Conservation (phyloP, 345 rosid species). For the Viola odorata region DNA sequence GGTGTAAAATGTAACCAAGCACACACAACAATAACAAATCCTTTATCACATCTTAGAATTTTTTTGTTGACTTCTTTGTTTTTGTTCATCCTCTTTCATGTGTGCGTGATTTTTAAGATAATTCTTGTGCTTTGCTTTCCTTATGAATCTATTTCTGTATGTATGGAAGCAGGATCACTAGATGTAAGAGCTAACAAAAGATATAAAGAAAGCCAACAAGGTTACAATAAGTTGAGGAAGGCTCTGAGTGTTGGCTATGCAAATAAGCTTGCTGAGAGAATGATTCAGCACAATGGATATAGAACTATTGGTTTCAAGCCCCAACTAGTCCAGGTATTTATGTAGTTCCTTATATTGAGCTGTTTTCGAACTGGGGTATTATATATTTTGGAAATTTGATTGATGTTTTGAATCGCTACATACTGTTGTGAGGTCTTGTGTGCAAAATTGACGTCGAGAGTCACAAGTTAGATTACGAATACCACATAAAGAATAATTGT, state of each 20-base stretch:
- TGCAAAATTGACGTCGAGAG: neutral
- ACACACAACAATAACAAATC: no score
- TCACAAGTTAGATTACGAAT: no score
- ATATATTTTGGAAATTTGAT: neutral
- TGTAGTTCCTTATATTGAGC: neutral
- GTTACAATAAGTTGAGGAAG: constrained; percentile 72
- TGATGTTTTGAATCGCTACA: neutral
- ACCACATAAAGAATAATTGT: no score
- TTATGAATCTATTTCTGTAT: neutral
- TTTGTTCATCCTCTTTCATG: no score
- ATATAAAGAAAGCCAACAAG: constrained; percentile 36
- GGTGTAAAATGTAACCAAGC: no score
- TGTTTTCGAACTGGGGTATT: constrained; percentile 1
- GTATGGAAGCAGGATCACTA: constrained; percentile 48
- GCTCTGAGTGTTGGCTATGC: constrained; percentile 85
- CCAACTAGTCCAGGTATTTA: constrained; percentile 76
- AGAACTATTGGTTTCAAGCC: constrained; percentile 68
- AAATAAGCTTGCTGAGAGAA: constrained; percentile 79
- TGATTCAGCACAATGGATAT: constrained; percentile 85
- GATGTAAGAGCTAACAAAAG: constrained; percentile 55
- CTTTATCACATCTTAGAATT: no score
- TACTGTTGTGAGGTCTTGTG: neutral
- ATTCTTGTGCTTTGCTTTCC: neutral
- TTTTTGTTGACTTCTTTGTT: no score
- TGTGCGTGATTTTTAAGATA: no score